Conservation (phyloP, 2,329 filamentous ascomycete genomes). For the Blastomyces silverae region DNA sequence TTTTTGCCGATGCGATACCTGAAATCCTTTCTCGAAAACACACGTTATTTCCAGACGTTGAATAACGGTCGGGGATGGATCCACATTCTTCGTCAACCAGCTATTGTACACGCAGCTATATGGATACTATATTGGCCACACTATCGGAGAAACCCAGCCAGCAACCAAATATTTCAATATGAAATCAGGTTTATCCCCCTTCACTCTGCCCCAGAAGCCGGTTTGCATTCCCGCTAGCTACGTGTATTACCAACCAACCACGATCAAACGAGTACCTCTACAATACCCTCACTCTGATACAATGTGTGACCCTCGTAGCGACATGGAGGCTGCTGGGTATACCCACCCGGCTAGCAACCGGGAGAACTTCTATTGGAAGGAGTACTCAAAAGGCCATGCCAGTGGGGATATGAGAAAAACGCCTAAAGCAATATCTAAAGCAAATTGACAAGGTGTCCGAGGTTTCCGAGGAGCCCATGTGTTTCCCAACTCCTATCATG, state of each 20-base stretch:
- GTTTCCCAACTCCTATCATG: not conserved
- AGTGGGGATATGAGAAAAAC: not conserved
- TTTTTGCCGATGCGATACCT: not conserved
- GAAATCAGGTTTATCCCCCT: not conserved
- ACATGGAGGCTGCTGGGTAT: not conserved
- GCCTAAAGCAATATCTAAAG: not conserved
- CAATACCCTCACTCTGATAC: not conserved
- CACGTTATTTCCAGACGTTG: constrained; percentile 9
- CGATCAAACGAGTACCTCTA: not conserved
- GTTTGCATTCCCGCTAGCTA: not conserved
- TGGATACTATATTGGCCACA: not conserved
- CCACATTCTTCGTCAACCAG: not conserved
- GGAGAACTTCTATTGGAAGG: not conserved
- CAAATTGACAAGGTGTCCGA: not conserved
- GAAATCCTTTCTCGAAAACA: not conserved
- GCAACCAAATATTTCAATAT: constrained; percentile 11
- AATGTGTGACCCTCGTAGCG: not conserved
- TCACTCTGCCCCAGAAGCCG: not conserved
- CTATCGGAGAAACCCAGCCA: not conserved
- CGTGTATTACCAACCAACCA: not conserved
- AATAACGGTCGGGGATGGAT: not conserved
- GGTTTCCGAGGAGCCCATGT: not conserved
- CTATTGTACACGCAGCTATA: not conserved
- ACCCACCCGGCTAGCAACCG: too few relatives aligned
- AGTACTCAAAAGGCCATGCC: not conserved